These are phyloP conservation scores for Phoma sp. DNA, from an alignment of 2,329 filamentous ascomycete genomes.

Conservation along the genomic window DNA sequence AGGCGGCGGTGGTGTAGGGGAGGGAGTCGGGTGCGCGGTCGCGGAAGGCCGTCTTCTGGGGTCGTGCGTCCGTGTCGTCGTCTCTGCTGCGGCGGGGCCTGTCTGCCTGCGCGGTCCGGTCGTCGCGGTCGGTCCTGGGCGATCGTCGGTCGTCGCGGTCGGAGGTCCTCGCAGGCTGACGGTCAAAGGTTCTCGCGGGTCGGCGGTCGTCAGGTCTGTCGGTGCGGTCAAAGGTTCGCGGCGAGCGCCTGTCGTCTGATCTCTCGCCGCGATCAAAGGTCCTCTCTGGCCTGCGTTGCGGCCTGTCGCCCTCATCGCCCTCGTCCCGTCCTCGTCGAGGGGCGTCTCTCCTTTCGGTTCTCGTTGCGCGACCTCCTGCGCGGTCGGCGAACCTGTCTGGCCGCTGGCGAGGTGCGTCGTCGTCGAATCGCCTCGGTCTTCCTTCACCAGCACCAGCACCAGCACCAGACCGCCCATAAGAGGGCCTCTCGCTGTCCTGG, in stretches of 20 bases:
- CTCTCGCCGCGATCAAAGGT: neutral
- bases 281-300: neutral
- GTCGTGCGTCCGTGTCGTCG: neutral
- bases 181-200: neutral
- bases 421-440: neutral
- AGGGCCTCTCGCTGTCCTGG: constrained; percentile 3
- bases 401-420: neutral
- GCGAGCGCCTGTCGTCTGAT: neutral
- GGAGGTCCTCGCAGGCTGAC: neutral
- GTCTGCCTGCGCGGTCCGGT: constrained; percentile 1
- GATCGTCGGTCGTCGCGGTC: constrained; percentile 2
- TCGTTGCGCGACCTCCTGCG: neutral
- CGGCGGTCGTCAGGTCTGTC: neutral
- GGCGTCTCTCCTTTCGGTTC: constrained; percentile 1
- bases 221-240: neutral
- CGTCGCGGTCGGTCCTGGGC: constrained; percentile 4
- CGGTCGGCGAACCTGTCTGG: neutral
- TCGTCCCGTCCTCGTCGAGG: constrained; percentile 1
- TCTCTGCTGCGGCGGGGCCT: neutral
- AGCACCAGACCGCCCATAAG: neutral
- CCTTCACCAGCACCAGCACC: neutral
- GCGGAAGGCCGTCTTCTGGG: neutral
- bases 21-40: constrained; percentile 51
- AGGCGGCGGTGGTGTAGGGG: constrained; percentile 82
- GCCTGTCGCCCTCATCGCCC: neutral